Conservation (phyloP, 805 yeast species). For the Monosporozyma unispora region DNA sequence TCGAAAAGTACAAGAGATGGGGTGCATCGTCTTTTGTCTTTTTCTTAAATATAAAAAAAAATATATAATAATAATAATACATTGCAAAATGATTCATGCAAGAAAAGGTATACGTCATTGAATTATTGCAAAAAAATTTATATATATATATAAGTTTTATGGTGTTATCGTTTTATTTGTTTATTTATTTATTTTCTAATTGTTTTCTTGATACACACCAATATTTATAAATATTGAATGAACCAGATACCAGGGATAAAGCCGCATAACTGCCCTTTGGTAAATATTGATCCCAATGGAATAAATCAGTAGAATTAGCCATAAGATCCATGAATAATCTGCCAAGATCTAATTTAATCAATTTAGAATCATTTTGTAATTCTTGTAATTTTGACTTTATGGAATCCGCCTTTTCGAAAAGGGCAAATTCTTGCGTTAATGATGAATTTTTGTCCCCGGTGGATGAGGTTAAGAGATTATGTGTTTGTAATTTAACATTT, state of each 20-base stretch:
- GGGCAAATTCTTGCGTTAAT: not conserved
- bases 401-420: not conserved
- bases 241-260: slow-evolving; percentile 23
- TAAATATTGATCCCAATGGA: slow-evolving; percentile 24
- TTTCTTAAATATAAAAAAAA: not conserved
- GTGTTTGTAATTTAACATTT: slow-evolving; percentile 1
- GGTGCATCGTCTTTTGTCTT: not conserved
- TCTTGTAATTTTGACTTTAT: slow-evolving; percentile 21
- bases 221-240: slow-evolving; percentile 20
- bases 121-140: no score
- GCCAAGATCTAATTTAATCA: slow-evolving; percentile 30
- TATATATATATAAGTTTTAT: not conserved
- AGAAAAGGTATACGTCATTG: no score
- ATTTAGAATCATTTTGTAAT: slow-evolving; percentile 9
- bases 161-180: no score
- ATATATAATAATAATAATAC: no score
- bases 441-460: not conserved
- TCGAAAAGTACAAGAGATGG: not conserved
- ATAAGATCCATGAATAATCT: slow-evolving; percentile 39
- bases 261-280: slow-evolving; percentile 26
- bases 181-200: not conserved
- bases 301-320: slow-evolving; percentile 39
- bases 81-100: no score
- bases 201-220: slow-evolving; percentile 17
- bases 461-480: not conserved